Evolutionary conservation across 306 rosid species (phyloP), one percentile per base, ranked within the genome.

Genomic region (Rubus idaeus): DNA sequence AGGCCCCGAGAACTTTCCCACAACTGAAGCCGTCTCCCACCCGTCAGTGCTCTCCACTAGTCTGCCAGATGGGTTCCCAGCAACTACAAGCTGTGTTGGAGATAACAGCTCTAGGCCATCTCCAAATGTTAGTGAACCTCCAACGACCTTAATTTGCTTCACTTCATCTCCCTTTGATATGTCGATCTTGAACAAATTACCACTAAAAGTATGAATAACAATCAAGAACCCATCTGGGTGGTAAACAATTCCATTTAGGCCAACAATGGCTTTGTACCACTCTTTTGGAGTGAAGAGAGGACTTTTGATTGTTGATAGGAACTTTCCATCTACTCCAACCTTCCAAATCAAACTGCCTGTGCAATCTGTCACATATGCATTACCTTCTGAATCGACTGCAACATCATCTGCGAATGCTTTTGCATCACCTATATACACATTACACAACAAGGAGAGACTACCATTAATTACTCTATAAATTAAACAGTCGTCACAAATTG

Each of bases 141-240:
- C 87, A 1, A 8, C 78, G 8, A 92, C 82, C 42, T 83, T 61
- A 56, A 95, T 76, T 5, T 73, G 21, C 86, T 88, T 87, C 75
- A 89, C 96, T 77, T 92, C 88, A 60, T 88, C 93, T 23, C 91
- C 97, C 23, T 81, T 85, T 41, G 80, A 44, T 80, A 92, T 49
- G 70, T 92, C 96, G 71, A 95, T 75, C 84, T 90, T 92, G 7
- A 86, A 89, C 89, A 95, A 78, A 51, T 83, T 88, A 53, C 97
- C 97, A 5, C 89, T 80, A 53, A 86, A 85, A 46, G 97, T 95
- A 81, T 95, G 99, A 52, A 92, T 53, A 26, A 82, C 94, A 55
- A 95, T 81, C 73, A 95, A 84, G 65, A 77, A 95, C 42, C 99
- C 96, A 74, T 89, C 93, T 5, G 97, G 97, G 85, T 95, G 99